Evolutionary conservation across 768 basidiomycete genomes (phyloP).

Genomic region (Terana coerulea): DNA sequence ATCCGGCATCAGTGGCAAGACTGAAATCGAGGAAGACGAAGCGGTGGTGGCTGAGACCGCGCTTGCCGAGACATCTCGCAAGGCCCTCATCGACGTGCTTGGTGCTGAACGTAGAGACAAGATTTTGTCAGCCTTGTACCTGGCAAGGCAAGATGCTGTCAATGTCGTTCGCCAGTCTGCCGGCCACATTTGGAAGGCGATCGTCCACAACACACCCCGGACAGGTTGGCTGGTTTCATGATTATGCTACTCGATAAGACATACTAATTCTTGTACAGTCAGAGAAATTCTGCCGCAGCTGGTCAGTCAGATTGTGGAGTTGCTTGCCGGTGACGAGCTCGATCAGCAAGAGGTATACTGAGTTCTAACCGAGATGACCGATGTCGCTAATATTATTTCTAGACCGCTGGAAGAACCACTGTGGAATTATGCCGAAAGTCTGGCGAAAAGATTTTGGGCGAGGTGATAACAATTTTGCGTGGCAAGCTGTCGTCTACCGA

Average conservation of each 20-base stretch:
- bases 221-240: constrained; percentile 56
- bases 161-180: constrained; percentile 86
- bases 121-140: constrained; percentile 85
- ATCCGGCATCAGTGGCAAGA: constrained; percentile 91
- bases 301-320: constrained; percentile 67
- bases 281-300: constrained; percentile 90
- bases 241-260: background rate
- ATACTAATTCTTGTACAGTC: constrained; percentile 38
- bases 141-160: constrained; percentile 92
- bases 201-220: constrained; percentile 90
- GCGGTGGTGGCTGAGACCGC: constrained; percentile 61
- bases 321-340: constrained; percentile 73
- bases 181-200: constrained; percentile 96
- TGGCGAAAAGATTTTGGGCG: constrained; percentile 85
- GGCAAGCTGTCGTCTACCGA: constrained; percentile 59
- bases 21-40: constrained; percentile 76
- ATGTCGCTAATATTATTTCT: constrained; percentile 3
- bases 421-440: constrained; percentile 92
- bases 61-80: constrained; percentile 75
- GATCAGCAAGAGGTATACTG: constrained; percentile 83
- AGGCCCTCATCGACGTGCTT: constrained; percentile 82
- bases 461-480: constrained; percentile 78
- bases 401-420: constrained; percentile 89
- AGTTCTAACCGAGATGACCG: background rate
- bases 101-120: constrained; percentile 87